Evolutionary conservation across 768 basidiomycete genomes (phyloP).

Genomic region (Trametes cinnabarina): DNA sequence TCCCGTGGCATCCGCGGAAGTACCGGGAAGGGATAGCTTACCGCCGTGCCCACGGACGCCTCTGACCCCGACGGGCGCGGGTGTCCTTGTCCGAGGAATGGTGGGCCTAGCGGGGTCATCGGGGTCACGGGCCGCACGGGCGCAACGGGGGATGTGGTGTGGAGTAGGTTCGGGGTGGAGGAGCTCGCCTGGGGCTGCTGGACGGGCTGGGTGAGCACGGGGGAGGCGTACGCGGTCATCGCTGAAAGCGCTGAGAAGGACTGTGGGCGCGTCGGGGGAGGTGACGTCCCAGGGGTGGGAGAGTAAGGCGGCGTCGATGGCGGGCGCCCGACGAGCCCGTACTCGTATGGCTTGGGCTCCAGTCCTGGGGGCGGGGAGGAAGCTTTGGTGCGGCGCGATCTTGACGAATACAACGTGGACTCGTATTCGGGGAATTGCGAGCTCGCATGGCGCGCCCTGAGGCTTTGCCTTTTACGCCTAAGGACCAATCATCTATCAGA

Average conservation of each 20-base stretch:
- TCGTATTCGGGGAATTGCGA: slow-evolving; percentile 4
- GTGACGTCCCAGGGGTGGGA: slow-evolving; percentile 14
- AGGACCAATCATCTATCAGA: too few species aligned
- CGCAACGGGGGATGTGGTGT: slow-evolving; percentile 2
- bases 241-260: slow-evolving; percentile 17
- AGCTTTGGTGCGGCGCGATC: background rate
- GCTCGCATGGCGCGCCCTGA: slow-evolving; percentile 2
- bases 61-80: background rate
- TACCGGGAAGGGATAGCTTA: slow-evolving; percentile 19
- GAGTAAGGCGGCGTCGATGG: slow-evolving; percentile 11
- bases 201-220: background rate
- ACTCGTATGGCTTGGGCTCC: slow-evolving; percentile 59
- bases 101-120: slow-evolving; percentile 3
- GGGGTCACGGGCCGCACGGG: slow-evolving; percentile 4
- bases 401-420: background rate
- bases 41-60: slow-evolving; percentile 16
- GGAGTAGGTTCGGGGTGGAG: slow-evolving; percentile 3
- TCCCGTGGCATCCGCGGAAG: slow-evolving; percentile 18
- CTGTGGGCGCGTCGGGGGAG: slow-evolving; percentile 14
- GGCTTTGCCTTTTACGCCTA: slow-evolving; percentile 43
- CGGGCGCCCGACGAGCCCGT: slow-evolving; percentile 52
- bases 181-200: background rate
- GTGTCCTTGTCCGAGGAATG: background rate
- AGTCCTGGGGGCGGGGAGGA: slow-evolving; percentile 25
- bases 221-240: background rate